Percentiles rank a stretch among this genome's conserved stretches.
Conservation (phyloP, 345 rosid species). For the Salix brachista region DNA sequence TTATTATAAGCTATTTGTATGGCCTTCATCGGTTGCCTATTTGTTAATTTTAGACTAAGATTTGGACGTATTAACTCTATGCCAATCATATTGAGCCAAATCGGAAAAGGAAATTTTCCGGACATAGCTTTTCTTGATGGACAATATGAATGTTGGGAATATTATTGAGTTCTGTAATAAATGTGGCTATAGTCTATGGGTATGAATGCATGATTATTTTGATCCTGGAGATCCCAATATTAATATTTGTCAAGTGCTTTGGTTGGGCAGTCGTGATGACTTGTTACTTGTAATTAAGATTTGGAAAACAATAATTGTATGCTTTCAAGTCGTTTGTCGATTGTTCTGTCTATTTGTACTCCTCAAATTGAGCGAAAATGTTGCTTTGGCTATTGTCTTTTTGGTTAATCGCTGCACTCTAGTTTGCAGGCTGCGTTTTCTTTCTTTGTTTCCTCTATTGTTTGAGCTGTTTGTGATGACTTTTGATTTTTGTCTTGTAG, state of each 20-base stretch:
- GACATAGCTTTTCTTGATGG: not conserved
- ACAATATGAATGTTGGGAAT: not conserved
- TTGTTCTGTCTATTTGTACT: not conserved
- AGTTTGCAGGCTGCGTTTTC: not conserved
- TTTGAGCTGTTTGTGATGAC: not conserved
- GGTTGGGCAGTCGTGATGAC: not conserved
- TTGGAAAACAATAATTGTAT: not conserved
- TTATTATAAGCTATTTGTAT: no score
- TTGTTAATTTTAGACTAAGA: not conserved
- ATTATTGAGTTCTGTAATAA: not conserved
- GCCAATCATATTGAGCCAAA: not conserved
- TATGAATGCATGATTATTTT: not conserved
- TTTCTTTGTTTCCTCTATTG: not conserved
- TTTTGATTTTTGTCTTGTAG: constrained; percentile 26
- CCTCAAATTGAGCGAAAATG: not conserved
- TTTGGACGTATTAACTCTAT: not conserved
- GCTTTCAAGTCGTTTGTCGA: no score
- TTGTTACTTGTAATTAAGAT: not conserved
- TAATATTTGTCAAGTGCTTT: not conserved
- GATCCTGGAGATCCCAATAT: not conserved
- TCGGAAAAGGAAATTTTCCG: not conserved
- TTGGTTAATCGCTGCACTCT: not conserved
- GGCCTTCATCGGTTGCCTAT: no score
- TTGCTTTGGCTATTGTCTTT: not conserved
- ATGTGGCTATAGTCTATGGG: not conserved